Conservation (phyloP, 1,284 basidiomycete genomes). For the Apiotrichum laibachii region DNA sequence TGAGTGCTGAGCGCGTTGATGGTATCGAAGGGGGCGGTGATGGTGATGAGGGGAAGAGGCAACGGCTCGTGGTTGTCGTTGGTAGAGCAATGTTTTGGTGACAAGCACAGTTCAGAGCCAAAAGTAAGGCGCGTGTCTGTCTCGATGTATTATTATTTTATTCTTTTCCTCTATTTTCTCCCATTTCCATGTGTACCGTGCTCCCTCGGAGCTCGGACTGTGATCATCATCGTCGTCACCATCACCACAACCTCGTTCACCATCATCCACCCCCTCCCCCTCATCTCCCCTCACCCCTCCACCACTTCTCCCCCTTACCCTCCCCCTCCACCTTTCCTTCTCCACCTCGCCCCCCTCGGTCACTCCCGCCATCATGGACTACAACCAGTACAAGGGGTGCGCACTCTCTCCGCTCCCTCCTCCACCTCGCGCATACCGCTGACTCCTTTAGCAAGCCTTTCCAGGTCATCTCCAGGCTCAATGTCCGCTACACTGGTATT, state of each 20-base stretch:
- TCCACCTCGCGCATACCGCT: background rate
- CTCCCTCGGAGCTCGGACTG: no score
- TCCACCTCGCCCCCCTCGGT: background rate
- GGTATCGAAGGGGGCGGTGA: background rate
- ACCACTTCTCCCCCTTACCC: background rate
- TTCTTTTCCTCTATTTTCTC: background rate
- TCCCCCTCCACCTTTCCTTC: background rate
- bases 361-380: constrained; percentile 30
- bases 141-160: background rate
- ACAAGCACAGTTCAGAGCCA: background rate
- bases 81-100: no score
- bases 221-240: background rate
- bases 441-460: constrained; percentile 39
- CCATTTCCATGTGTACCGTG: background rate
- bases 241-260: no score
- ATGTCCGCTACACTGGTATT: constrained; percentile 47
- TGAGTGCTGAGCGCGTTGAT: background rate
- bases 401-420: background rate
- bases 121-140: background rate
- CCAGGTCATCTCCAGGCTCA: constrained; percentile 48
- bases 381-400: constrained; percentile 43
- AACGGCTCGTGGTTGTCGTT: background rate
- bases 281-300: background rate
- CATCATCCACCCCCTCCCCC: background rate
- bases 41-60: background rate